These are phyloP conservation scores for Xerocomellus amylosporus DNA, from an alignment of 768 basidiomycete species.

Conservation along the genomic window DNA sequence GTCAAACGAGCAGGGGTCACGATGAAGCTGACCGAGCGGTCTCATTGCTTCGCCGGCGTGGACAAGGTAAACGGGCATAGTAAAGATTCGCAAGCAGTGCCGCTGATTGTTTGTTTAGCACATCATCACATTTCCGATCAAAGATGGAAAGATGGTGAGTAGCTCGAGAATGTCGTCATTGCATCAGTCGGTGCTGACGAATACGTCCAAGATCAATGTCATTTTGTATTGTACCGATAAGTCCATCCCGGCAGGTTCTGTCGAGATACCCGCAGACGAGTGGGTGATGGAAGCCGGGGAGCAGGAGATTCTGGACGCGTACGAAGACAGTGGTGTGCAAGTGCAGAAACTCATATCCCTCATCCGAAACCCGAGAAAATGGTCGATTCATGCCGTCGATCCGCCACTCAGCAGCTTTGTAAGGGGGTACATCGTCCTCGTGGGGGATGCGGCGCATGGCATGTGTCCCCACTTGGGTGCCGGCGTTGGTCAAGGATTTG, in stretches of 20 bases:
- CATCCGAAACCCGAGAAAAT: constrained; percentile 46
- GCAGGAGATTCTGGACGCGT: constrained; percentile 44
- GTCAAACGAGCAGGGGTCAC: constrained; percentile 44
- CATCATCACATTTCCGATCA: constrained; percentile 51
- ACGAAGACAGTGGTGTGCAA: constrained; percentile 47
- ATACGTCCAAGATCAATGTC: constrained; percentile 41
- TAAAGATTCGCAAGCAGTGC: not conserved
- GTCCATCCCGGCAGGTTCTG: constrained; percentile 26
- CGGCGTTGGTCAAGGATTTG: constrained; percentile 59
- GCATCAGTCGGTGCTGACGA: not conserved
- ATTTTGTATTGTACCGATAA: constrained; percentile 42
- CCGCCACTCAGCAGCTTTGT: constrained; percentile 46
- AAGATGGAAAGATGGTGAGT: constrained; percentile 40
- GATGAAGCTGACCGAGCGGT: constrained; percentile 34
- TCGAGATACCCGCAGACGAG: constrained; percentile 27
- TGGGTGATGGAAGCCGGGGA: constrained; percentile 44
- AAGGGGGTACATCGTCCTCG: constrained; percentile 44
- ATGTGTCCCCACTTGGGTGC: constrained; percentile 59
- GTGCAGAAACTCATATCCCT: constrained; percentile 40
- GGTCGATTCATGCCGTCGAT: constrained; percentile 49
- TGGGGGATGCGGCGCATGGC: constrained; percentile 39
- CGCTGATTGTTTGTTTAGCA: constrained; percentile 37
- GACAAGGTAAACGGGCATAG: constrained; percentile 40
- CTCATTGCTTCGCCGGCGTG: constrained; percentile 43
- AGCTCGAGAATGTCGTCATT: not conserved